A percentile compares a stretch with the other conserved stretches of the same genome.
phyloP scores from a whole-genome alignment of 2,329 filamentous ascomycete genomes.

The Trichocomaceae sp. region DNA sequence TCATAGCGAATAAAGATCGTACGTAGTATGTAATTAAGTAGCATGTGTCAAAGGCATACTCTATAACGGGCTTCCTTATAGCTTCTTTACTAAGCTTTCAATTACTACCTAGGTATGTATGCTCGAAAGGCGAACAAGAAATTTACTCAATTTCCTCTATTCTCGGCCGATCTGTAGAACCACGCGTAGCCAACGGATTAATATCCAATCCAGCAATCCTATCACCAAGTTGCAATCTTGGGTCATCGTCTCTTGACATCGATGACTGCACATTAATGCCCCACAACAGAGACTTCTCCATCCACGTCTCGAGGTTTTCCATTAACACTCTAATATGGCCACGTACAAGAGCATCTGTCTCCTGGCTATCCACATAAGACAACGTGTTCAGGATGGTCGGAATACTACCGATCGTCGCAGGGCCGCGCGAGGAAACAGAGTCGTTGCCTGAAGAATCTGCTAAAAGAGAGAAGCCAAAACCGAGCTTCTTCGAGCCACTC shows the following conservation, averaged over 20 bases:
- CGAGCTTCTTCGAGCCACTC: constrained; percentile 24
- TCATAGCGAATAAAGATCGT: too few species aligned
- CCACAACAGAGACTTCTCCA: constrained; percentile 38
- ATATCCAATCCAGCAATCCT: constrained; percentile 34
- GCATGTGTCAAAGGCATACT: too few species aligned
- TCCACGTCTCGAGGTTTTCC: constrained; percentile 39
- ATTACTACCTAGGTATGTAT: too few species aligned
- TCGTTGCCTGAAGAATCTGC: constrained; percentile 6
- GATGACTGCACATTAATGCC: constrained; percentile 25
- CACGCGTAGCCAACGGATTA: constrained; percentile 25
- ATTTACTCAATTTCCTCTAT: constrained; percentile 40
- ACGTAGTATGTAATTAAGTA: too few species aligned
- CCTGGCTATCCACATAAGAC: constrained; percentile 31
- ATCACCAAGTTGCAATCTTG: constrained; percentile 30
- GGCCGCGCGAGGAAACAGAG: constrained; percentile 5
- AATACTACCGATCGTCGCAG: constrained; percentile 32
- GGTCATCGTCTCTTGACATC: background rate
- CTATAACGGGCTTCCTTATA: too few species aligned
- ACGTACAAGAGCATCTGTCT: constrained; percentile 34
- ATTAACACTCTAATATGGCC: constrained; percentile 35
- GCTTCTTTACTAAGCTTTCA: too few species aligned
- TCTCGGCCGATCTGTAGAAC: constrained; percentile 19
- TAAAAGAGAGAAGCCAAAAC: constrained; percentile 35
- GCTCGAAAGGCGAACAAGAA: too few species aligned
- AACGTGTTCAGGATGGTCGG: constrained; percentile 33